Conservation (phyloP, 306 rosid species). For the Inga laurina region DNA sequence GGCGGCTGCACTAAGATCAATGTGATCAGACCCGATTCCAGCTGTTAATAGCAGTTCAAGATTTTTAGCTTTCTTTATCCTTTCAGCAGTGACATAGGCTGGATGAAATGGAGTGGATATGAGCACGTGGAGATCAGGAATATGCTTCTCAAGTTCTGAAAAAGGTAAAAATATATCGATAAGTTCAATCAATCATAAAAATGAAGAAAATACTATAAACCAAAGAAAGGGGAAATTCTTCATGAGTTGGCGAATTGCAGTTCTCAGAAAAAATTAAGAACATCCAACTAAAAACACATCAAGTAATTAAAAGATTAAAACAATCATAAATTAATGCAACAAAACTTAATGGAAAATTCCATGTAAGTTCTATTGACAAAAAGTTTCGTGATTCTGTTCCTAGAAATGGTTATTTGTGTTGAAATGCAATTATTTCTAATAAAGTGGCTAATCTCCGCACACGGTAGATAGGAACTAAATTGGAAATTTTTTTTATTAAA, state of each 20-base stretch:
- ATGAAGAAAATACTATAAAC: not conserved
- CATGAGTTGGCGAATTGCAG: not conserved
- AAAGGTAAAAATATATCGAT: conserved; percentile 9
- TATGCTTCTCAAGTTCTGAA: conserved; percentile 86
- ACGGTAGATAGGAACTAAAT: not conserved
- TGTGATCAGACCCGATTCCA: conserved; percentile 91
- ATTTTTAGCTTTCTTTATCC: conserved; percentile 88
- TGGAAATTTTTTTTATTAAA: not conserved
- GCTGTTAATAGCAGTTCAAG: conserved; percentile 88
- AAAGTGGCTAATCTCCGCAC: not conserved
- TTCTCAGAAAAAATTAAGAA: not conserved
- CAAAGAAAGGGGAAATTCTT: not conserved
- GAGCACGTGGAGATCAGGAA: conserved; percentile 84
- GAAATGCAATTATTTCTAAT: not conserved
- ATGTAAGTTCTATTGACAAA: not conserved
- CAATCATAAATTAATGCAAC: not conserved
- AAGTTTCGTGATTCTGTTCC: not conserved
- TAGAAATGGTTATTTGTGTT: not conserved
- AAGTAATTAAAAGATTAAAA: not conserved
- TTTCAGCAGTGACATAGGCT: conserved; percentile 92
- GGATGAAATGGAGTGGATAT: conserved; percentile 97
- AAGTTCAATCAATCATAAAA: conserved; percentile 28
- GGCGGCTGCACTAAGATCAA: conserved; percentile 92
- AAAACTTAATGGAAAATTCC: not conserved
- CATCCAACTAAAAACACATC: not conserved